Percentiles rank a stretch among this genome's conserved stretches.
Conservation (phyloP, 768 basidiomycete genomes). For the Macrolepiota dolichaula region DNA sequence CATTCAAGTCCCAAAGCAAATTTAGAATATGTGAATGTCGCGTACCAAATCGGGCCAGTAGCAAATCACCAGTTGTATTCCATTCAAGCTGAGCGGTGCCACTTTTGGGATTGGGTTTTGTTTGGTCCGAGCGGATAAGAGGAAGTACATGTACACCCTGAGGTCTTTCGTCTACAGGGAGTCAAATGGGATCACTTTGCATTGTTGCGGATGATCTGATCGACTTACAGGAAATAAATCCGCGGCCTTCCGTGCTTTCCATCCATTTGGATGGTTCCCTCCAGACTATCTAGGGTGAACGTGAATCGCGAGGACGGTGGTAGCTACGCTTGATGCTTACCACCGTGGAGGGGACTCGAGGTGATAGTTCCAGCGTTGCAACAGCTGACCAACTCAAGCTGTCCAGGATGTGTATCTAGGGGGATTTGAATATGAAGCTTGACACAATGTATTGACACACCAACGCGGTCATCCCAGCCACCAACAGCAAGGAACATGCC, state of each 20-base stretch:
- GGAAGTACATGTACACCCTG: slow-evolving; percentile 53
- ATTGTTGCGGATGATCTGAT: background rate
- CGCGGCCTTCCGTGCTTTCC: slow-evolving; percentile 77
- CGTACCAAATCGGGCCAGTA: slow-evolving; percentile 79
- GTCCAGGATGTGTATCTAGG: slow-evolving; percentile 72
- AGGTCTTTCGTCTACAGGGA: slow-evolving; percentile 57
- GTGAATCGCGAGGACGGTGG: background rate
- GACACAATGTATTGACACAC: slow-evolving; percentile 11
- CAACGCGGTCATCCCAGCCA: slow-evolving; percentile 88
- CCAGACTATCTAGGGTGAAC: slow-evolving; percentile 64
- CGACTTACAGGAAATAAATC: slow-evolving; percentile 79
- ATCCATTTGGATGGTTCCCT: slow-evolving; percentile 84
- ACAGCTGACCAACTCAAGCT: slow-evolving; percentile 72
- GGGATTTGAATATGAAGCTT: slow-evolving; percentile 7
- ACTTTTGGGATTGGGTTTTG: slow-evolving; percentile 61
- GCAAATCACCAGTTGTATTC: slow-evolving; percentile 70
- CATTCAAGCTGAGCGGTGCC: slow-evolving; percentile 76
- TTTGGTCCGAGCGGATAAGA: slow-evolving; percentile 49
- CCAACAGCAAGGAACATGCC: slow-evolving; percentile 78
- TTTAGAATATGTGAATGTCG: background rate
- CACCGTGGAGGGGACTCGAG: slow-evolving; percentile 50
- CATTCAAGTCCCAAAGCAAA: background rate
- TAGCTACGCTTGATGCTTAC: slow-evolving; percentile 38
- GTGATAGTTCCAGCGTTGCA: slow-evolving; percentile 57
- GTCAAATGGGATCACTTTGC: background rate